These are phyloP conservation scores for Pichia manshurica DNA, from an alignment of 805 yeast genomes.

Conservation along the genomic window DNA sequence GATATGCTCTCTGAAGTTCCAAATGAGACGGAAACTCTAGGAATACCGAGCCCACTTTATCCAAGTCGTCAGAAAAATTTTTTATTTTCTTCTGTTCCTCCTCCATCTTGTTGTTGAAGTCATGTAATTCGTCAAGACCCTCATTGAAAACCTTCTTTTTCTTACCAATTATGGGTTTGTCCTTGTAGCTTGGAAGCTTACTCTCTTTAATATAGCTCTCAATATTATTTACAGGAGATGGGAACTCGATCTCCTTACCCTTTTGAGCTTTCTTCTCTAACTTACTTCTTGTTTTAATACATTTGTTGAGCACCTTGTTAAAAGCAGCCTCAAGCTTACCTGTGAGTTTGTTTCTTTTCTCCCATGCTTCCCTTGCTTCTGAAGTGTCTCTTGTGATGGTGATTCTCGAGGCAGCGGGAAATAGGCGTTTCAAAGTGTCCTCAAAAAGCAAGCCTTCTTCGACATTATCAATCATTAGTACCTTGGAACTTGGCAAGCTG, in stretches of 20 bases:
- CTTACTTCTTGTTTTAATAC: constrained; percentile 51
- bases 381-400: constrained; percentile 62
- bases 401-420: constrained; percentile 55
- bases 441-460: constrained; percentile 40
- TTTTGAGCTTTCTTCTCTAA: constrained; percentile 36
- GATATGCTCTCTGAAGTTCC: constrained; percentile 85
- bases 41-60: constrained; percentile 64
- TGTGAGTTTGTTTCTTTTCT: constrained; percentile 60
- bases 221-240: constrained; percentile 52
- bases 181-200: constrained; percentile 79
- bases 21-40: constrained; percentile 77
- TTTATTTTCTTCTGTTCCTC: constrained; percentile 43
- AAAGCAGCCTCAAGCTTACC: constrained; percentile 60
- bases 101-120: constrained; percentile 60
- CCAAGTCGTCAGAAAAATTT: constrained; percentile 39
- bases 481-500: constrained; percentile 62
- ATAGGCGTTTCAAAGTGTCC: constrained; percentile 50
- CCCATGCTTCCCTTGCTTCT: constrained; percentile 48
- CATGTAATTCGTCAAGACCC: constrained; percentile 59
- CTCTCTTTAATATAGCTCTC: constrained; percentile 59
- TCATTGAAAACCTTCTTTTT: constrained; percentile 83
- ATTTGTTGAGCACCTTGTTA: constrained; percentile 53
- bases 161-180: constrained; percentile 66
- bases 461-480: constrained; percentile 67
- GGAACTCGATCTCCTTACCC: constrained; percentile 44